Conservation (phyloP, 306 rosid genomes). For the Quercus engelmannii region DNA sequence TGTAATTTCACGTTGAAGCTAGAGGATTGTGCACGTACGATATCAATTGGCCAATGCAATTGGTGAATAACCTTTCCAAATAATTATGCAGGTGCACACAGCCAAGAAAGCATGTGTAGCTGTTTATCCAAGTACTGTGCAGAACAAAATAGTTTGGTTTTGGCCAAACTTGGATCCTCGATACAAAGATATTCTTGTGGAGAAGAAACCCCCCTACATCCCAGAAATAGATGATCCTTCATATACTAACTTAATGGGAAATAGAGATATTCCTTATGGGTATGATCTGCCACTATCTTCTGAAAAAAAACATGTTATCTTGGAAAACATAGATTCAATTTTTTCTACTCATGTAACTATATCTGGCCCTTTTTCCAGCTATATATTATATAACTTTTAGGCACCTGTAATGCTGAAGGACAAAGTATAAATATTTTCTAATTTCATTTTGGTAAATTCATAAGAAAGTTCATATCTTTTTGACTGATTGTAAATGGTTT, state of each 20-base stretch:
- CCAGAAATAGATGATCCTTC: slow-evolving; percentile 77
- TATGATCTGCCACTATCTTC: slow-evolving; percentile 29
- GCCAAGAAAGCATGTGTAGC: slow-evolving; percentile 75
- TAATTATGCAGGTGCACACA: slow-evolving; percentile 57
- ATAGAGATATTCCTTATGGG: slow-evolving; percentile 82
- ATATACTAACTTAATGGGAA: slow-evolving; percentile 48
- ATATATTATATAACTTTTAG: neutral
- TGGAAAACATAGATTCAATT: neutral
- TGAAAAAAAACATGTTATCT: neutral
- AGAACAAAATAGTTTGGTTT: slow-evolving; percentile 76
- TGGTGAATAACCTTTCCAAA: slow-evolving; percentile 16
- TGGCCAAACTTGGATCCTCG: slow-evolving; percentile 90
- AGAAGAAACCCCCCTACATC: slow-evolving; percentile 60
- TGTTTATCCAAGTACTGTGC: slow-evolving; percentile 75
- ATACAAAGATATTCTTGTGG: slow-evolving; percentile 57
- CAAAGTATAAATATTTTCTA: neutral
- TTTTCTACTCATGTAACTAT: neutral
- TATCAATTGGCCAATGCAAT: slow-evolving; percentile 6
- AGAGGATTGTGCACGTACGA: neutral
- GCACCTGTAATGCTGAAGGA: neutral
- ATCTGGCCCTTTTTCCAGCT: neutral
- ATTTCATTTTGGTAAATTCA: neutral
- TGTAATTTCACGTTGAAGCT: neutral
- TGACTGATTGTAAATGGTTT: neutral
- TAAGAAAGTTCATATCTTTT: neutral